Evolutionary conservation across 352 stramenopile genomes (phyloP), one percentile per base, ranked within the genome.

Genomic region (Phytopythium helicoides): DNA sequence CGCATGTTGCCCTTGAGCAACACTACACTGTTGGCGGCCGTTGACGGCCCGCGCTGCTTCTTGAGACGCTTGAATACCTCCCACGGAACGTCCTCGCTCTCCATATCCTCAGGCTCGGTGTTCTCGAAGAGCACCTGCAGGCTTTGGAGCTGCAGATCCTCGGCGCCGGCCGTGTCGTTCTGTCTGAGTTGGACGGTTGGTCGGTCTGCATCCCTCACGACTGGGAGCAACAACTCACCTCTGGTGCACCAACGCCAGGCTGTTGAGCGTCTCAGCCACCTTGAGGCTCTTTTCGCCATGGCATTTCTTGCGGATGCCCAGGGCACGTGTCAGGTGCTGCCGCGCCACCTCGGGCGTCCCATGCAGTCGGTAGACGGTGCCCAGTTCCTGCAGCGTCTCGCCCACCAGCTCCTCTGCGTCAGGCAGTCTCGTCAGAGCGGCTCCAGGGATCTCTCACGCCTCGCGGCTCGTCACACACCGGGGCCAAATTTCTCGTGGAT

Each of bases 401-500:
- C 71, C 76, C n/a, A 74, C 68, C 46, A 75, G 63, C 34, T 85
- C 70, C 22, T 86, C 74, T 84, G 31, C 10, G 40, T 1, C 25
- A 38, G 28, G 39, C 25, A 45, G 8, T 23, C 25, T n/a, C n/a
- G 25, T 39, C 26, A 52, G 47, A 15, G 1, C 18, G 19, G 9
- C 23, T 4, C n/a, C n/a, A n/a, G n/a, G n/a, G n/a, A n/a, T n/a
- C n/a, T n/a, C n/a, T n/a, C n/a, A n/a, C n/a, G n/a, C n/a, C n/a
- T n/a, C n/a, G n/a, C n/a, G n/a, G n/a, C n/a, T n/a, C n/a, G n/a
- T n/a, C n/a, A 22, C 16, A 2, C n/a, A 89, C 78, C 73, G 8
- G 78, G 76, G 0, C 81, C 81, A 54, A 76, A 84, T 54, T 91
- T 91, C 50, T 91, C 81, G 56, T 91, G 81, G 64, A 91, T 91